Percentiles rank a stretch among this genome's conserved stretches.
phyloP scores from a whole-genome alignment of 2,329 filamentous ascomycete species.

The Tolypocladium guangdongense region DNA sequence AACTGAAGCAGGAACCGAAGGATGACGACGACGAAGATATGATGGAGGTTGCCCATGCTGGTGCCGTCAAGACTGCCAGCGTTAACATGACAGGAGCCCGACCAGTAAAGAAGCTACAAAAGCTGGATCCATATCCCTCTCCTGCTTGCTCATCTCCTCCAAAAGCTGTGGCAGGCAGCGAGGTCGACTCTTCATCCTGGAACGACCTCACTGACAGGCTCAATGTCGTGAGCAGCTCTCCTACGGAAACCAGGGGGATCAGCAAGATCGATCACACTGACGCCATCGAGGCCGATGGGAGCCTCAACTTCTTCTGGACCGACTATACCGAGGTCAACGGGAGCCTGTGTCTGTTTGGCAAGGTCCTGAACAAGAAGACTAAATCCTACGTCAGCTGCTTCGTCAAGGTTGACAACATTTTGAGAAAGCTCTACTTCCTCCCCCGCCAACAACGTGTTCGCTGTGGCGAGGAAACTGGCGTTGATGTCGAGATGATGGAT shows the following conservation, averaged over 20 bases:
- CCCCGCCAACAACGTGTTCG: slow-evolving; percentile 54
- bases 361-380: slow-evolving; percentile 81
- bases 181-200: slow-evolving; percentile 76
- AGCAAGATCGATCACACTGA: slow-evolving; percentile 78
- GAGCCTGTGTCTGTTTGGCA: slow-evolving; percentile 87
- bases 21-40: slow-evolving; percentile 72
- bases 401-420: slow-evolving; percentile 87
- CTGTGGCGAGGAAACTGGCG: slow-evolving; percentile 56
- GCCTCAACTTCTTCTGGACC: slow-evolving; percentile 89
- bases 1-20: slow-evolving; percentile 33
- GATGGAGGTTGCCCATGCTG: slow-evolving; percentile 78
- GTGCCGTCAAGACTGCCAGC: slow-evolving; percentile 54
- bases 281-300: slow-evolving; percentile 89
- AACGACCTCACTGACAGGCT: slow-evolving; percentile 77
- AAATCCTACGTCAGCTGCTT: slow-evolving; percentile 81
- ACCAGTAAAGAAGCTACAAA: slow-evolving; percentile 58
- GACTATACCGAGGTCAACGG: slow-evolving; percentile 92
- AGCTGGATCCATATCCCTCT: slow-evolving; percentile 54
- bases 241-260: slow-evolving; percentile 48
- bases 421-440: slow-evolving; percentile 87
- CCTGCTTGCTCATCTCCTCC: slow-evolving; percentile 69
- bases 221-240: slow-evolving; percentile 70
- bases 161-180: slow-evolving; percentile 38
- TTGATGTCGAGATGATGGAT: slow-evolving; percentile 76
- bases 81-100: slow-evolving; percentile 80